Base-by-base conservation (phyloP, 495 filamentous ascomycete species). In the Podospora sp. region DNA sequence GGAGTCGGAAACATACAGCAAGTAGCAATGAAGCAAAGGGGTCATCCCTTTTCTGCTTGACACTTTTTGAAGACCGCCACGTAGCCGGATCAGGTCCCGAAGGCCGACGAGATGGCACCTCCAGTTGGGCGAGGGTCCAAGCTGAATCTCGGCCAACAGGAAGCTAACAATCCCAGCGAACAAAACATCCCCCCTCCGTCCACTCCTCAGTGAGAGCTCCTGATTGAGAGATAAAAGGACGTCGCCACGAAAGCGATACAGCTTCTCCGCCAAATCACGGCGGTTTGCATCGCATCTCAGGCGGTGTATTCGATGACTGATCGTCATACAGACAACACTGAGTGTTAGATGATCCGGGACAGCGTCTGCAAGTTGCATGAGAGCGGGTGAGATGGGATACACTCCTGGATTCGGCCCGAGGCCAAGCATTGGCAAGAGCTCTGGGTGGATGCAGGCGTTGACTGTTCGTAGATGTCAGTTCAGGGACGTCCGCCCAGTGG, bases 391-490 rank as follows among this genome's bases (percentile, higher is more conserved):
- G 24, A 58, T 58, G 3, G 55, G 20, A 22, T 58, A 58, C 16
- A 58, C 29, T 11, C 12, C 55, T 18, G 24, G 29, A 27, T 58
- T 58, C 0, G 55, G 55, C 55, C 21, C 55, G 2, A 58, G 55
- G 4, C 14, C 55, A 26, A 27, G 55, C 24, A 58, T 27, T 3
- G 55, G 55, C 11, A 58, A 27, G 0, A 58, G 55, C 6, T 58
- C 55, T 14, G 25, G n/a, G 55, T 58, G 29, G 27, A 58, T 58
- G 55, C 55, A 58, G 55, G 55, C 24, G 14, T 58, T 58, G 24
- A 25, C 55, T 58, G 24, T n/a, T 18, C 40, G 16, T n/a, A n/a
- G n/a, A n/a, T 6, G 55, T n/a, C 55, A 27, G 29, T 26, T 58
- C 24, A n/a, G 20, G 11, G 16, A 22, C n/a, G 2, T 53, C 55